Evolutionary conservation across 192 early-diverging fungal genomes (phyloP), one percentile per base, ranked within the genome.

Genomic region (Podila minutissima): DNA sequence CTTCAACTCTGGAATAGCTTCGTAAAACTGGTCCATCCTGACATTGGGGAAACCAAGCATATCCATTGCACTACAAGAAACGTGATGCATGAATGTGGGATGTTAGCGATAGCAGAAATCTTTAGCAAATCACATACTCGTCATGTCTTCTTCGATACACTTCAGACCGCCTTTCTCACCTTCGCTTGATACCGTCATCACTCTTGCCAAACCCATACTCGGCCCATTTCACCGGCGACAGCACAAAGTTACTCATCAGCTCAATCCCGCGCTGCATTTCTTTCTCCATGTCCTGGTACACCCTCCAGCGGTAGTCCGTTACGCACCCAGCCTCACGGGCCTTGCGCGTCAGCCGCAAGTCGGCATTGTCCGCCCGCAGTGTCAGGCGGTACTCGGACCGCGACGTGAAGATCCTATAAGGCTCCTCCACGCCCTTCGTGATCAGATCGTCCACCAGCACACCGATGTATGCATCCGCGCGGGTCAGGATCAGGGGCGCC

Each of bases 381-480:
- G 88, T 85, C 20, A 95, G 70, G n/a, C 94, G 87, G 83, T 93
- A 95, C 63, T 95, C 94, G 22, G 94, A 93, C 17, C 94, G 83
- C n/a, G 94, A 86, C 12, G 94, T 94, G 70, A 95, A 95, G 5
- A 95, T 90, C 22, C 94, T 84, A 69, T 95, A 95, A 2, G 94
- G 94, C 74, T 95, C 94, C 20, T 92, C 88, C 13, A 95, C 93
- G 7, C 94, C 94, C 41, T 92, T 93, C 11, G 91, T 94, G 58
- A 91, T 93, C 72, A 95, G 81, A 74, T 95, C 94, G 70, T 95
- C 94, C 59, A 94, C 91, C 22, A 95, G 78, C 8, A 95, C 93
- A 58, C 94, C 94, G 68, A 95, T 89, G 69, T 95, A 95, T 0
- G 91, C 94, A 67, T 95, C 93, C 1, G 92, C 90, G 22, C 94